Evolutionary conservation across 2,329 filamentous ascomycete genomes (phyloP).

Genomic region (Calonectria multiphialidica): DNA sequence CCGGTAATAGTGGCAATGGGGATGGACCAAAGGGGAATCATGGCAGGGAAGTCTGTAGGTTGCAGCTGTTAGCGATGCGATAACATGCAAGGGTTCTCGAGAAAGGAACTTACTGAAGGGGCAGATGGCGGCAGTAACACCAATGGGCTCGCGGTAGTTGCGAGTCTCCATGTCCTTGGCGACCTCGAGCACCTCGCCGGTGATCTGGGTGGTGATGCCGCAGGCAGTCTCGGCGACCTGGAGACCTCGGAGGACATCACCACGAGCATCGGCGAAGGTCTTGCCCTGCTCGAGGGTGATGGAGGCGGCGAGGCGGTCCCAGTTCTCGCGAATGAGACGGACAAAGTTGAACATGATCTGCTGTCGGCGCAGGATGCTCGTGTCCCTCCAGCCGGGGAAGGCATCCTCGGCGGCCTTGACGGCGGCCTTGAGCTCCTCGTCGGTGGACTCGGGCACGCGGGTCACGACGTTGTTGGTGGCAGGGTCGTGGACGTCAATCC

Average conservation of each 20-base stretch:
- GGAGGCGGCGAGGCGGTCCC: constrained; percentile 78
- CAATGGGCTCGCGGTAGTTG: constrained; percentile 78
- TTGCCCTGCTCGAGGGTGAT: constrained; percentile 84
- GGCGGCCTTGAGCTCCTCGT: constrained; percentile 75
- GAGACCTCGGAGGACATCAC: constrained; percentile 78
- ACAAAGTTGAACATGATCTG: constrained; percentile 84
- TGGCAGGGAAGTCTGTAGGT: constrained; percentile 78
- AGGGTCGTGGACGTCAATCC: constrained; percentile 82
- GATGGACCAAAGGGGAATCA: constrained; percentile 87
- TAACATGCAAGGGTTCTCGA: not conserved
- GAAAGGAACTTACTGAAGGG: constrained; percentile 71
- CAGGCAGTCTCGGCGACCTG: constrained; percentile 82
- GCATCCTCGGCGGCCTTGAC: constrained; percentile 78
- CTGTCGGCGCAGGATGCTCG: constrained; percentile 74
- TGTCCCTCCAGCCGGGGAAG: constrained; percentile 75
- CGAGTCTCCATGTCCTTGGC: constrained; percentile 84
- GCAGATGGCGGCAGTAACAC: constrained; percentile 79
- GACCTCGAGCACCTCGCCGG: constrained; percentile 80
- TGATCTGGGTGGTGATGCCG: constrained; percentile 77
- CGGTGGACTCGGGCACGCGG: constrained; percentile 75
- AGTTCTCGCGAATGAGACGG: constrained; percentile 77
- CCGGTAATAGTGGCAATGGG: constrained; percentile 83
- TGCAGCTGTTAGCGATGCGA: not conserved
- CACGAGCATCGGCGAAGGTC: constrained; percentile 79
- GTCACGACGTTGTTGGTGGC: constrained; percentile 84